Base-by-base conservation (phyloP, 352 stramenopile species). In the Globisporangium nodosum region DNA sequence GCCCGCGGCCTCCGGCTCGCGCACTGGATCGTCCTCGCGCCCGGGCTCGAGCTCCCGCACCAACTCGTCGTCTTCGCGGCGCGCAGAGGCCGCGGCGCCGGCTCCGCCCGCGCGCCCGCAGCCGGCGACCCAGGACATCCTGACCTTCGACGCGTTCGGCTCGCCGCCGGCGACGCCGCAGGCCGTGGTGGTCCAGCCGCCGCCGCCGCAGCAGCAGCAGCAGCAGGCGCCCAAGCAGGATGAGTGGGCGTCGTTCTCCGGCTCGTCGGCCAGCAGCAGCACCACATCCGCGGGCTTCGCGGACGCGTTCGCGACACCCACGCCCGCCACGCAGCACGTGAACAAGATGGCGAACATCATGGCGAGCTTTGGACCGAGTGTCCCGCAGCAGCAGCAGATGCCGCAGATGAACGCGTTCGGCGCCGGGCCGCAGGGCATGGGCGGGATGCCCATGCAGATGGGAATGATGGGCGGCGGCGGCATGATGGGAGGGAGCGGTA, bases 291-390 rank as follows among this genome's bases (percentile, higher is more conserved):
- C 49, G 9, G 56, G 61, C 60, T 71, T 69, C 53, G 51, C 55
- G 0, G 77, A 91, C 42, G 71, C 74, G 16, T 91, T 90, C 40
- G 66, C 70, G 42, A 27, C 74, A 1, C 51, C 66, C 3, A 37
- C 69, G 7, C 69, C 74, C n/a, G 68, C 69, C 6, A 73, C 78
- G 54, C 77, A 87, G 57, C 78, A 85, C 56, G 64, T 72, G 48
- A 89, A 87, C 68, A 85, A 87, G 48, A 87, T 92, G 74, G 82
- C 82, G 50, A 92, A 83, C 67, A 94, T 94, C 67, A 94, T 94
- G 85, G 82, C 85, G 13, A 94, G 76, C 64, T 94, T 94, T 48
- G 85, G 70, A 1, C 56, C 68, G 12, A 53, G 27, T 8, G 40
- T 65, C 1, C 55, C 66, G 0, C 56, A 66, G 12, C 60, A 68